These are phyloP conservation scores for Coemansia sp. DNA, from an alignment of 192 early-diverging fungal species.

Conservation along the genomic window DNA sequence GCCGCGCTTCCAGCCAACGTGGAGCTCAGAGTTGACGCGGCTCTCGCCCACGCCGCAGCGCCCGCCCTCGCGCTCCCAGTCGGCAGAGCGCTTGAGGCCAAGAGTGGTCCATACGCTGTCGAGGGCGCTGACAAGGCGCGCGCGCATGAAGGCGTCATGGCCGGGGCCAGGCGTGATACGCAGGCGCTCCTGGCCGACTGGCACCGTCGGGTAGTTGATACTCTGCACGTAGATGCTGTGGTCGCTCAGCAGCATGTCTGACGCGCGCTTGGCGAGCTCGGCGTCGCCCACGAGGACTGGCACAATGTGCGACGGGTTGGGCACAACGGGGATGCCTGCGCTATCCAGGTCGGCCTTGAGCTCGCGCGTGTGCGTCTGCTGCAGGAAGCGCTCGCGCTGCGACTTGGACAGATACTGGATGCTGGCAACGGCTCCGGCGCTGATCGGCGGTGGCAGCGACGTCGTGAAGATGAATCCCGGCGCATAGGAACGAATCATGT, in stretches of 20 bases:
- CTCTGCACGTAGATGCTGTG: slow-evolving; percentile 96
- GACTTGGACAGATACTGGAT: slow-evolving; percentile 90
- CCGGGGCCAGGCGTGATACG: slow-evolving; percentile 98
- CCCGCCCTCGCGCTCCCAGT: slow-evolving; percentile 86
- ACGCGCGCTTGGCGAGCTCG: slow-evolving; percentile 87
- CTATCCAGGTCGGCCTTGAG: slow-evolving; percentile 80
- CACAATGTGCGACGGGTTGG: slow-evolving; percentile 99
- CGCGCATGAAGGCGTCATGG: slow-evolving; percentile 78
- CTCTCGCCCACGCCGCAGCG: slow-evolving; percentile 81
- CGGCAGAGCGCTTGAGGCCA: slow-evolving; percentile 75
- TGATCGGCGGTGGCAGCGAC: slow-evolving; percentile 91
- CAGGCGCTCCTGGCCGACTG: slow-evolving; percentile 92
- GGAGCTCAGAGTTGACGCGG: slow-evolving; percentile 40
- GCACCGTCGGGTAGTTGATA: slow-evolving; percentile 98
- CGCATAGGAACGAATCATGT: slow-evolving; percentile 96
- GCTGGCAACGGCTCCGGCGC: slow-evolving; percentile 87
- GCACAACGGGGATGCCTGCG: slow-evolving; percentile 92
- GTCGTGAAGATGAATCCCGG: slow-evolving; percentile 99
- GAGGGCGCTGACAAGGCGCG: slow-evolving; percentile 79
- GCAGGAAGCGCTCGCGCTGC: slow-evolving; percentile 79
- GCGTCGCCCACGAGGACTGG: slow-evolving; percentile 98
- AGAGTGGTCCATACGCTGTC: slow-evolving; percentile 85
- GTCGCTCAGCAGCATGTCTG: slow-evolving; percentile 86
- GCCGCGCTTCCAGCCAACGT: slow-evolving; percentile 53
- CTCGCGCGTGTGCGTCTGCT: slow-evolving; percentile 89